Percentiles rank a stretch among this genome's conserved stretches.
These are phyloP conservation scores for Termitomyces sp. DNA, from an alignment of 768 basidiomycete genomes.

Conservation along the genomic window DNA sequence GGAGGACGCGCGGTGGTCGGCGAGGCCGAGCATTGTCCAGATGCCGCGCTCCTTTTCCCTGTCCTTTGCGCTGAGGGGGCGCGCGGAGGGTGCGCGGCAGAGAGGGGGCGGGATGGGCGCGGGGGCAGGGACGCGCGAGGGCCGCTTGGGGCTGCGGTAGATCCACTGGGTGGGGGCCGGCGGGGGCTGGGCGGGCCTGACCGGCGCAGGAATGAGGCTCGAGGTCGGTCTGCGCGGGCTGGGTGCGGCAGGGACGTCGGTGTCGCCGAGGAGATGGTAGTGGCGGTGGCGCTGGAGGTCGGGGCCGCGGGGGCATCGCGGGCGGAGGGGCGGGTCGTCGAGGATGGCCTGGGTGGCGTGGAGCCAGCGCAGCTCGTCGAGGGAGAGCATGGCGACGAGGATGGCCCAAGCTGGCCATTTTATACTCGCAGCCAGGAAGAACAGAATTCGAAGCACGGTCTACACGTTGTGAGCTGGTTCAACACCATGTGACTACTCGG, in stretches of 20 bases:
- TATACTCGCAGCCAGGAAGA: too few species aligned
- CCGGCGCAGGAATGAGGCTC: slow-evolving; percentile 7
- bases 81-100: slow-evolving; percentile 5
- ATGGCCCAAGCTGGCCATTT: background rate
- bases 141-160: slow-evolving; percentile 16
- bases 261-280: background rate
- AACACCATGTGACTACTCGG: too few species aligned
- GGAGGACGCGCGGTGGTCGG: slow-evolving; percentile 8
- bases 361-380: slow-evolving; percentile 46
- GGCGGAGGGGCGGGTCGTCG: background rate
- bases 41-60: slow-evolving; percentile 5
- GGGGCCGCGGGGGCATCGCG: background rate
- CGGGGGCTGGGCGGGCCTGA: slow-evolving; percentile 4
- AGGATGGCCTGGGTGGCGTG: slow-evolving; percentile 27
- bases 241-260: background rate
- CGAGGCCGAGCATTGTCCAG: slow-evolving; percentile 2
- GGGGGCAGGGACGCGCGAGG: slow-evolving; percentile 3
- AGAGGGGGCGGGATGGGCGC: background rate
- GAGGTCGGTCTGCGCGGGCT: slow-evolving; percentile 1
- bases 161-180: slow-evolving; percentile 15
- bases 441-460: too few species aligned
- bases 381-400: slow-evolving; percentile 12
- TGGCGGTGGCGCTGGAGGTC: background rate
- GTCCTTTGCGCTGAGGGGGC: background rate
- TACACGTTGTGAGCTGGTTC: too few species aligned